Percentiles rank a stretch among this genome's conserved stretches.
Conservation (phyloP, 164 flowering plant genomes). For the Umbilicus rupestris region DNA sequence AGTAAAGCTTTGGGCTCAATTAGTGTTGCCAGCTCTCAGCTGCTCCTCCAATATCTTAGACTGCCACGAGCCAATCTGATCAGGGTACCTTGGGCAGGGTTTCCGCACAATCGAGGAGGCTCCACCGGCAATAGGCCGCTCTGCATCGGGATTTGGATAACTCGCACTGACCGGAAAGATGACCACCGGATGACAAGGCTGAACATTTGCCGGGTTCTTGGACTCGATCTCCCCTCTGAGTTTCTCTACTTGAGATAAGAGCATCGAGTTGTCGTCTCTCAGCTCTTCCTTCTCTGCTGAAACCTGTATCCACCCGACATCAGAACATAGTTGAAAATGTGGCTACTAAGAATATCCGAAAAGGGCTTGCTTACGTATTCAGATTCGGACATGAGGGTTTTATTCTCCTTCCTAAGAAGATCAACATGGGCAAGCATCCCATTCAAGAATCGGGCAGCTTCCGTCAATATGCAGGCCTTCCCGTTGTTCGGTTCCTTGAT, state of each 20-base stretch:
- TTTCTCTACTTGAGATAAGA: conserved; percentile 22
- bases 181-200: too few species aligned
- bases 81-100: conserved; percentile 7
- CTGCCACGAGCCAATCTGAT: neutral
- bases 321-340: neutral
- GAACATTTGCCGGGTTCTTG: too few species aligned
- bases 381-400: conserved; percentile 28
- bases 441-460: conserved; percentile 26
- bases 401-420: conserved; percentile 28
- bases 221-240: conserved; percentile 20
- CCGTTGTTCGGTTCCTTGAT: conserved; percentile 26
- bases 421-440: conserved; percentile 30
- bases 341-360: neutral
- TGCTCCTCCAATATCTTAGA: neutral
- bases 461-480: conserved; percentile 27
- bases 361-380: conserved; percentile 32
- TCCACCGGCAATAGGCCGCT: too few species aligned
- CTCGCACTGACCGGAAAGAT: too few species aligned
- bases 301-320: conserved; percentile 18
- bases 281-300: conserved; percentile 34
- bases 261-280: conserved; percentile 23
- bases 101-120: neutral
- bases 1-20: too few species aligned
- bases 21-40: neutral
- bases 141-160: too few species aligned